Conservation (phyloP, 139 green algal genomes). For the Haematococcus sp. region DNA sequence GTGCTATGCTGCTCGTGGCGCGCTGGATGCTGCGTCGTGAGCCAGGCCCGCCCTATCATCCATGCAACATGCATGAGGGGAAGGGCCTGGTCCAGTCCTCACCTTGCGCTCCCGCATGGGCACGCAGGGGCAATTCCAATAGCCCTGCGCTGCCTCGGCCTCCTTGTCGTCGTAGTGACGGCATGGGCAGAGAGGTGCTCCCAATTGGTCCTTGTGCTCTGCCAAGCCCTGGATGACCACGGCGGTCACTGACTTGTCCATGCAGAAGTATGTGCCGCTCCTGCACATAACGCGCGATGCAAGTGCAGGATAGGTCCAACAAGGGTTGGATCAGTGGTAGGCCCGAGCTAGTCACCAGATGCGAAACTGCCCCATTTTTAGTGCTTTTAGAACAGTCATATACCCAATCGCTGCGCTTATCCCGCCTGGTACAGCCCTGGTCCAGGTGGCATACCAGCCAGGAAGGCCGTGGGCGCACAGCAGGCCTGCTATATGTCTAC, state of each 20-base stretch:
- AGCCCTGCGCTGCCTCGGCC: conserved; percentile 89
- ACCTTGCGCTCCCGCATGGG: conserved; percentile 96
- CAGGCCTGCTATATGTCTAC: no score
- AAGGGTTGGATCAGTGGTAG: no score
- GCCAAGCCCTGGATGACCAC: conserved; percentile 97
- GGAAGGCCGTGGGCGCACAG: no score
- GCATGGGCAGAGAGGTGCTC: conserved; percentile 96
- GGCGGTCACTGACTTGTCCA: conserved; percentile 96
- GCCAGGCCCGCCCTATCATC: no score
- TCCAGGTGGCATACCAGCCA: background rate
- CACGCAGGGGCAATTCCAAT: conserved; percentile 99
- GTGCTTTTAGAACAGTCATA: background rate
- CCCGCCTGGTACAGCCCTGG: background rate
- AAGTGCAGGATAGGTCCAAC: no score
- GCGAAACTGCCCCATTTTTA: background rate
- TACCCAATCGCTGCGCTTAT: background rate
- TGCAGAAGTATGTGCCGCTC: conserved; percentile 94
- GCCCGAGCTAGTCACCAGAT: no score
- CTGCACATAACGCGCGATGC: conserved; percentile 36
- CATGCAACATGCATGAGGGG: no score
- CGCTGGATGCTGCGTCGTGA: no score
- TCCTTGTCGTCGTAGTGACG: conserved; percentile 98
- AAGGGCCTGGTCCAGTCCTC: no score
- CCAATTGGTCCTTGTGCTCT: conserved; percentile 96
- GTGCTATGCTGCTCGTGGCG: no score